Evolutionary conservation across 139 green algal species (phyloP).

Genomic region (Nannochloris sp.): DNA sequence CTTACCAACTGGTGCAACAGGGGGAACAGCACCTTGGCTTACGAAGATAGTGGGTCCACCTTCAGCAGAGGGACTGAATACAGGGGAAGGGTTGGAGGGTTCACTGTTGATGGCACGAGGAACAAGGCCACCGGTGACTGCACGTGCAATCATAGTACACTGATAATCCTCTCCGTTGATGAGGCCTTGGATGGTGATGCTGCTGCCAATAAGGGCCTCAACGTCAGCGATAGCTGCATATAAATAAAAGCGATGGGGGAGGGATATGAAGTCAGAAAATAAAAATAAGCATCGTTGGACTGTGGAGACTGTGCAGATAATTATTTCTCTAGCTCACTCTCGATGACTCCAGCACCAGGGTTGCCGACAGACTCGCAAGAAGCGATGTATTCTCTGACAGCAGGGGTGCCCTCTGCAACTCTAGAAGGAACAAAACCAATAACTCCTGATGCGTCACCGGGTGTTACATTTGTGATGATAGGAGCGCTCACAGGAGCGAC

Average conservation of each 20-base stretch:
- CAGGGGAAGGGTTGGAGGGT: constrained; percentile 3
- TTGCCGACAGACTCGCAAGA: neutral
- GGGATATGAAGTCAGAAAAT: neutral
- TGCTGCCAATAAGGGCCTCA: neutral
- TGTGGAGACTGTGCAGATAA: neutral
- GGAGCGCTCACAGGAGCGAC: neutral
- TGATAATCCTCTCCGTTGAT: neutral
- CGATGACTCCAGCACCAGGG: neutral
- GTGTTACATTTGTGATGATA: constrained; percentile 1
- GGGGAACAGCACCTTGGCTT: too few species aligned
- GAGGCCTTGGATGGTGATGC: neutral
- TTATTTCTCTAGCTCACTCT: neutral
- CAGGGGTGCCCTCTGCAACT: neutral
- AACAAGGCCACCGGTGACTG: neutral
- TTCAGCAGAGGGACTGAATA: neutral
- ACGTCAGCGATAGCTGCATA: neutral
- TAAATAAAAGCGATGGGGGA: neutral
- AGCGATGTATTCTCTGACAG: neutral
- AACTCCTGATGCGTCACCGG: neutral
- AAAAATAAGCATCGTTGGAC: neutral
- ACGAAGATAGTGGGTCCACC: constrained; percentile 1
- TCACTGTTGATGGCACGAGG: constrained; percentile 2
- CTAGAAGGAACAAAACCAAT: constrained; percentile 1
- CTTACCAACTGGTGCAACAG: too few species aligned
- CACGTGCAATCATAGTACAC: constrained; percentile 7